Evolutionary conservation across 306 rosid genomes (phyloP).

Genomic region (Begonia masoniana): DNA sequence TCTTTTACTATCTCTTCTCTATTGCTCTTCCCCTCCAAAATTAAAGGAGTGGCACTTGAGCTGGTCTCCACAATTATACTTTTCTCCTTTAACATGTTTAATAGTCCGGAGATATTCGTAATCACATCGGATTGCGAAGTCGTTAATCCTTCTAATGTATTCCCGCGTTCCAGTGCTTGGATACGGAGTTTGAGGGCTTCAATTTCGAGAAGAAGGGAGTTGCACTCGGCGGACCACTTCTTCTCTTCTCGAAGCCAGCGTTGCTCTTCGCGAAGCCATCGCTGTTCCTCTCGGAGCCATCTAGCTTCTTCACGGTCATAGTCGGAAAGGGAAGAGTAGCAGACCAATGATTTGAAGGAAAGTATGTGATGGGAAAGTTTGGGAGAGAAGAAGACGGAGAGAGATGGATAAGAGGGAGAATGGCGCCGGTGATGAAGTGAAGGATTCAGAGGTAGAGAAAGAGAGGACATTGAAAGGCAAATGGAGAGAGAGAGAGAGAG

Average conservation of each 20-base stretch:
- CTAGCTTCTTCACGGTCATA: slow-evolving; percentile 42
- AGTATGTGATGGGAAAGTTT: slow-evolving; percentile 15
- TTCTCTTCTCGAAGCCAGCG: slow-evolving; percentile 81
- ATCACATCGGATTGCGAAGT: slow-evolving; percentile 31
- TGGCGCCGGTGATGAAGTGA: slow-evolving; percentile 8
- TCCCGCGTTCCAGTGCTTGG: slow-evolving; percentile 38
- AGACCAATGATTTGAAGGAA: slow-evolving; percentile 18
- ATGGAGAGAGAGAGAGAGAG: too few species aligned
- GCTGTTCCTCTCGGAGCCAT: slow-evolving; percentile 86
- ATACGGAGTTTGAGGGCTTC: slow-evolving; percentile 48
- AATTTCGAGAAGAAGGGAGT: slow-evolving; percentile 49
- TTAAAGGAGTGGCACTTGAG: slow-evolving; percentile 20
- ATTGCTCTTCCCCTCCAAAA: slow-evolving; percentile 25
- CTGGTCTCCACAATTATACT: slow-evolving; percentile 41
- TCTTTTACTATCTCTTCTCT: slow-evolving; percentile 22
- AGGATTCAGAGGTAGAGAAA: slow-evolving; percentile 14
- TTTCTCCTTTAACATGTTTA: slow-evolving; percentile 61
- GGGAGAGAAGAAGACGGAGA: slow-evolving; percentile 14
- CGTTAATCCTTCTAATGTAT: slow-evolving; percentile 14
- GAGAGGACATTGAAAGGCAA: slow-evolving; percentile 12
- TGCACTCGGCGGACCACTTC: slow-evolving; percentile 63
- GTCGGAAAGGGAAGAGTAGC: slow-evolving; percentile 19
- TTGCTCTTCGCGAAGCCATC: slow-evolving; percentile 77
- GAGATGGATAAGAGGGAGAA: slow-evolving; percentile 8
- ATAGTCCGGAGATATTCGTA: slow-evolving; percentile 28